These are phyloP conservation scores for Lenwebbia sp. DNA, from an alignment of 345 rosid species.

Conservation along the genomic window DNA sequence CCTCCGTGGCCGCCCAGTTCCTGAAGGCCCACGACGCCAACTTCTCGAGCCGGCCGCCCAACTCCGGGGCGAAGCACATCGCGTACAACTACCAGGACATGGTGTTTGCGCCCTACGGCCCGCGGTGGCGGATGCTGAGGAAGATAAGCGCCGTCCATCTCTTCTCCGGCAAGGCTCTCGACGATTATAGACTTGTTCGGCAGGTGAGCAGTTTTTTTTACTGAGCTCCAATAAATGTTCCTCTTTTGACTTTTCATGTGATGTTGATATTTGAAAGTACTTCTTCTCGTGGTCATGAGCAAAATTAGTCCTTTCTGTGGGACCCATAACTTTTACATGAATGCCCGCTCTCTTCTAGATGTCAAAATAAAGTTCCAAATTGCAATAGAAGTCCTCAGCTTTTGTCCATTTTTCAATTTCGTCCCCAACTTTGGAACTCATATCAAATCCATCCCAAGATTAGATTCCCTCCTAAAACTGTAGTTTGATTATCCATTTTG, in stretches of 20 bases:
- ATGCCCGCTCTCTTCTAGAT: too few species aligned
- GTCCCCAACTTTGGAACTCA: neutral
- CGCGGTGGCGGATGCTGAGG: conserved; percentile 77
- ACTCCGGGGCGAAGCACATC: conserved; percentile 75
- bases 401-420: neutral
- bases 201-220: conserved; percentile 27
- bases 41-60: conserved; percentile 87
- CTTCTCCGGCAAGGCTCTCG: conserved; percentile 83
- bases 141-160: conserved; percentile 78
- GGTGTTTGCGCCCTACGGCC: conserved; percentile 87
- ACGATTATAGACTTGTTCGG: conserved; percentile 63
- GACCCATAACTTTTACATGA: too few species aligned
- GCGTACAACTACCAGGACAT: conserved; percentile 91
- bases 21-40: conserved; percentile 67
- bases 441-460: neutral
- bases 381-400: neutral
- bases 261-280: too few species aligned
- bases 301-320: too few species aligned
- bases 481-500: neutral
- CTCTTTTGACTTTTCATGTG: neutral
- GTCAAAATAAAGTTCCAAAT: too few species aligned
- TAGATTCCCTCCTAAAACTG: neutral
- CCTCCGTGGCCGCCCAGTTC: conserved; percentile 76
- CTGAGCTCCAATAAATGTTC: neutral
- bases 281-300: too few species aligned